Conservation (phyloP, 164 flowering plant genomes). For the Liriodendron chinense region DNA sequence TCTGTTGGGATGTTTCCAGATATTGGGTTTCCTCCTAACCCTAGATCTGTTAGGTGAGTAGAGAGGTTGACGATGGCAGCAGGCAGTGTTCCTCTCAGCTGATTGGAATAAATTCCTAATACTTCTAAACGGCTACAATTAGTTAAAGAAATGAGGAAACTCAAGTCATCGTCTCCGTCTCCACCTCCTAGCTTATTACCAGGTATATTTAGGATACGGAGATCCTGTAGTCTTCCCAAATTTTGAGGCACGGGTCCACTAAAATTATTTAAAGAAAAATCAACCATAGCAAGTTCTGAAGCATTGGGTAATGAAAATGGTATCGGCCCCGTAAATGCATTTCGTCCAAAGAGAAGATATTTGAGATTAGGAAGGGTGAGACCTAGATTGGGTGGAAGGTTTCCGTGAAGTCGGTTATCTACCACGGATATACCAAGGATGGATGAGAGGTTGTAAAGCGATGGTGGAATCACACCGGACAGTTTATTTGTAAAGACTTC, state of each 20-base stretch:
- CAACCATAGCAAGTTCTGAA: conserved; percentile 17
- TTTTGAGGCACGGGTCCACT: conserved; percentile 18
- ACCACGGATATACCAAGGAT: not conserved
- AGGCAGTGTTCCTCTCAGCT: conserved; percentile 16
- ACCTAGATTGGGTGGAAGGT: not conserved
- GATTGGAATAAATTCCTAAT: conserved; percentile 17
- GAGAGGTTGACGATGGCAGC: conserved; percentile 28
- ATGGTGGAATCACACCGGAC: not conserved
- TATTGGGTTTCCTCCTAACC: conserved; percentile 22
- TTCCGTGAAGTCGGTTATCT: not conserved
- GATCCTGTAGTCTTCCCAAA: conserved; percentile 13
- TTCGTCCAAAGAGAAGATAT: conserved; percentile 9
- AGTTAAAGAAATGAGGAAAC: conserved; percentile 24
- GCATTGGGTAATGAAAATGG: conserved; percentile 33
- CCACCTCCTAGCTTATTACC: conserved; percentile 18
- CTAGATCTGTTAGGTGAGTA: conserved; percentile 1
- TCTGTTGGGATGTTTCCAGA: conserved; percentile 31
- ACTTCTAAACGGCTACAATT: conserved; percentile 28
- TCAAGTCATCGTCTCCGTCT: conserved; percentile 22
- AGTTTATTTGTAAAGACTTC: not conserved
- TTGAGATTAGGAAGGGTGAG: conserved; percentile 1
- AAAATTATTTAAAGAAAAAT: conserved; percentile 22
- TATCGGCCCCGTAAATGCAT: conserved; percentile 22
- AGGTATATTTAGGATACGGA: conserved; percentile 13
- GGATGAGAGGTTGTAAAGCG: not conserved